phyloP scores from a whole-genome alignment of 2,329 filamentous ascomycete species.

The Colletotrichum sp. region DNA sequence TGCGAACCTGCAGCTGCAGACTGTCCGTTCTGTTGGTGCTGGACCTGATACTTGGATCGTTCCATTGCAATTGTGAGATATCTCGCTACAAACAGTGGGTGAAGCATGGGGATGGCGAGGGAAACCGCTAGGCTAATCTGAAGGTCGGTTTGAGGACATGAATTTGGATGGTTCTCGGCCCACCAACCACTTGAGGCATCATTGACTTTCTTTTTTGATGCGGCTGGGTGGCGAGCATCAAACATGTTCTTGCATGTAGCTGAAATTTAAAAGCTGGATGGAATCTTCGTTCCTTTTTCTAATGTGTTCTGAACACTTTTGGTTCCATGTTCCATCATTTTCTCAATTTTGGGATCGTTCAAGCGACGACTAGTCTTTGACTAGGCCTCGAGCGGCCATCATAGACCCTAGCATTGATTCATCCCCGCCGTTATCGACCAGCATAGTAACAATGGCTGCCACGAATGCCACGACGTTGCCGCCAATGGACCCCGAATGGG shows the following conservation, averaged over 20 bases:
- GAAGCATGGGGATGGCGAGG: neutral
- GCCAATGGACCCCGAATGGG: slow-evolving; percentile 20
- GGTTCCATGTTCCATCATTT: neutral
- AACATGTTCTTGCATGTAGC: neutral
- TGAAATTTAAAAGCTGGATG: neutral
- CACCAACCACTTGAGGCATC: neutral
- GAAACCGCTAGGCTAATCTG: neutral
- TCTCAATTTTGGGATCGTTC: neutral
- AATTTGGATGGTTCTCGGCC: neutral
- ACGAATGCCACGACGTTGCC: neutral
- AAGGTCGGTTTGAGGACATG: neutral
- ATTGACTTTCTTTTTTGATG: neutral
- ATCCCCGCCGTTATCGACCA: neutral
- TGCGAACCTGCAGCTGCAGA: neutral
- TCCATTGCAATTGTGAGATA: neutral
- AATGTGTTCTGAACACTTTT: neutral
- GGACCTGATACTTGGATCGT: neutral
- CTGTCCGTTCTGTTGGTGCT: neutral
- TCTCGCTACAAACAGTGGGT: neutral
- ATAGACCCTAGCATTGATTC: neutral
- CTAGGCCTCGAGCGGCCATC: neutral
- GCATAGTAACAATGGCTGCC: neutral
- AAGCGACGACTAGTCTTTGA: neutral
- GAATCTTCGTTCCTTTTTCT: neutral
- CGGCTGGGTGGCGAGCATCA: neutral